Percentiles rank a stretch among this genome's conserved stretches.
phyloP scores from a whole-genome alignment of 257 asterid species.

The Solanum habrochaites region DNA sequence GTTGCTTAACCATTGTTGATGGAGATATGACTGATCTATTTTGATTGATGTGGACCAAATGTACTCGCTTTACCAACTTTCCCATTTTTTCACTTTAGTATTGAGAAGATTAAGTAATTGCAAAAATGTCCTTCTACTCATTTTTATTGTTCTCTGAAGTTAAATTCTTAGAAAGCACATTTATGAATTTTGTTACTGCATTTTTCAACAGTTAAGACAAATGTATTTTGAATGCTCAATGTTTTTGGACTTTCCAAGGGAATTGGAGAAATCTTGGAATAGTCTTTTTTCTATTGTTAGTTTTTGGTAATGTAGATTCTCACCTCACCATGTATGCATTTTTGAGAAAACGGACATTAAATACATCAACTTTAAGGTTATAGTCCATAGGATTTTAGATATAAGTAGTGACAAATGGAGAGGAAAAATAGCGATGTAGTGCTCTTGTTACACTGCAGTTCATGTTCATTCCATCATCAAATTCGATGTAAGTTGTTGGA shows the following conservation, averaged over 20 bases:
- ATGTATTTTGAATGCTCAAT: conserved; percentile 66
- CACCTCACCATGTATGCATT: not conserved
- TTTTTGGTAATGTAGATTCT: not conserved
- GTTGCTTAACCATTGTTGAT: conserved; percentile 22
- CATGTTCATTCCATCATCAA: not conserved
- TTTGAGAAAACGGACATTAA: conserved; percentile 42
- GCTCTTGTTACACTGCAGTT: not conserved
- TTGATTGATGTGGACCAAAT: conserved; percentile 78
- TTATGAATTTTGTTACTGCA: not conserved
- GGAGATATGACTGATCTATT: conserved; percentile 27
- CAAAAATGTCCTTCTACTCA: not conserved
- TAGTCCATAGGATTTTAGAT: too few species aligned
- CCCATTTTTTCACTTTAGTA: conserved; percentile 83
- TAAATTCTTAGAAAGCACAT: not conserved
- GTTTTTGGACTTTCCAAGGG: conserved; percentile 66
- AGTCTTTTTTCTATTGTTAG: not conserved
- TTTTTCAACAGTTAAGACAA: conserved; percentile 80
- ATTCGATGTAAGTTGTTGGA: not conserved
- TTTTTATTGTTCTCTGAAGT: not conserved
- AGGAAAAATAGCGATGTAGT: too few species aligned
- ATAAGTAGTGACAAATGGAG: too few species aligned
- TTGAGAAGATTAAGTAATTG: conserved; percentile 51
- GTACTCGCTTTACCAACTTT: conserved; percentile 85
- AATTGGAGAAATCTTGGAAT: conserved; percentile 70
- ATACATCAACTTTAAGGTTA: conserved; percentile 57